Evolutionary conservation across 2,329 filamentous ascomycete genomes (phyloP).

Genomic region (Aspergillus sp.): DNA sequence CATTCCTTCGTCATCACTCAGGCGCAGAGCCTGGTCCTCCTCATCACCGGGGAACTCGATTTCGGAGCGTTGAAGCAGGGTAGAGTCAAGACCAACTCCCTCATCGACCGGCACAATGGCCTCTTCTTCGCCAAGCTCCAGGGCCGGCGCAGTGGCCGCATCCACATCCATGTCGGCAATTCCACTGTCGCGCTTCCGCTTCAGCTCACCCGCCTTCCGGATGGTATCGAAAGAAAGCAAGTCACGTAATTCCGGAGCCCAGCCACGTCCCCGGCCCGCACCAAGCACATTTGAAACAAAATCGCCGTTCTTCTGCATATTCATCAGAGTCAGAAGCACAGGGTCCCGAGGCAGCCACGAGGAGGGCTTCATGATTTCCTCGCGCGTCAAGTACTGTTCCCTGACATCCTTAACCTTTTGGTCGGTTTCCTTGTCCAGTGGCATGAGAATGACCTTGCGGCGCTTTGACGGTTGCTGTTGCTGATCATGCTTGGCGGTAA

Average conservation of each 20-base stretch:
- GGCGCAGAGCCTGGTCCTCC: constrained; percentile 44
- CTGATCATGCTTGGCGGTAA: constrained; percentile 61
- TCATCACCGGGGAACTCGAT: constrained; percentile 68
- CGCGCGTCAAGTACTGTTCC: constrained; percentile 80
- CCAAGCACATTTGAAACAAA: constrained; percentile 88
- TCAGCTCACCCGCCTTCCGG: constrained; percentile 74
- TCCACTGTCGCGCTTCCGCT: constrained; percentile 90
- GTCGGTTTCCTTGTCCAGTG: constrained; percentile 78
- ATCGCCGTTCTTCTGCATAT: constrained; percentile 85
- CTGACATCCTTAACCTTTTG: constrained; percentile 77
- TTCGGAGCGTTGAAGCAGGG: constrained; percentile 55
- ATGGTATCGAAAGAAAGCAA: constrained; percentile 85
- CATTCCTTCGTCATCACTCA: constrained; percentile 51
- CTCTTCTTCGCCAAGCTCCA: constrained; percentile 67
- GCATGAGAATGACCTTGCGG: constrained; percentile 68
- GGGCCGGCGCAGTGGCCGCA: constrained; percentile 62
- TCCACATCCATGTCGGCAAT: constrained; percentile 76
- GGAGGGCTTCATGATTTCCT: constrained; percentile 79
- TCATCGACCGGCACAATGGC: constrained; percentile 52
- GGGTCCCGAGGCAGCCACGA: constrained; percentile 86
- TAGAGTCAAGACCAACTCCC: constrained; percentile 53
- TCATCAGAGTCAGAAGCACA: constrained; percentile 80
- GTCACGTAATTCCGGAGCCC: constrained; percentile 91
- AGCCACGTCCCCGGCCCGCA: constrained; percentile 73
- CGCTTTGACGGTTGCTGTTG: constrained; percentile 66